Evolutionary conservation across 345 rosid genomes (phyloP).

Genomic region (Carallia pectinifolia): DNA sequence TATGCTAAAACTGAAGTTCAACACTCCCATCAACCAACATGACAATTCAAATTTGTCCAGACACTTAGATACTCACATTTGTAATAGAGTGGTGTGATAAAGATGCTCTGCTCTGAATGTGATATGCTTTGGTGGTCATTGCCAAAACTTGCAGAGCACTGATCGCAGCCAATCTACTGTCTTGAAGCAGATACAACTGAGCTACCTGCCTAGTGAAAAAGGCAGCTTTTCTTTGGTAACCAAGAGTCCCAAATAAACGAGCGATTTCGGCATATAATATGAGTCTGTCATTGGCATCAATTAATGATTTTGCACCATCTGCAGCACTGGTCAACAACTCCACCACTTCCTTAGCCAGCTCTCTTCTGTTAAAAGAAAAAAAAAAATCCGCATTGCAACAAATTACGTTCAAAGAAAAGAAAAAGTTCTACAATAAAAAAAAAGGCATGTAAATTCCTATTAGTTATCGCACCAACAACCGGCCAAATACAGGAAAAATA

Average conservation of each 20-base stretch:
- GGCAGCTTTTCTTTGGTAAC: slow-evolving; percentile 94
- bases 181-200: slow-evolving; percentile 91
- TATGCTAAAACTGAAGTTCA: too few species aligned
- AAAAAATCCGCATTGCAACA: slow-evolving; percentile 14
- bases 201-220: slow-evolving; percentile 99
- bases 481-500: too few species aligned
- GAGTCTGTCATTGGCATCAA: slow-evolving; percentile 91
- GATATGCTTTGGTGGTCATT: slow-evolving; percentile 91
- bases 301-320: slow-evolving; percentile 92
- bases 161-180: slow-evolving; percentile 82
- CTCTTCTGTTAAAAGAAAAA: slow-evolving; percentile 47
- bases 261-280: slow-evolving; percentile 88
- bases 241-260: slow-evolving; percentile 85
- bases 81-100: slow-evolving; percentile 40
- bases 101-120: slow-evolving; percentile 91
- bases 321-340: slow-evolving; percentile 90
- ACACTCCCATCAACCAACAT: too few species aligned
- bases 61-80: slow-evolving; percentile 41
- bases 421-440: background rate
- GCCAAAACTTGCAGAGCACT: slow-evolving; percentile 97
- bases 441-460: background rate
- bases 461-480: too few species aligned
- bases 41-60: background rate
- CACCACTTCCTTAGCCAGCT: slow-evolving; percentile 83
- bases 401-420: background rate